Conservation (phyloP, 164 flowering plant genomes). For the Vitis labrusca region DNA sequence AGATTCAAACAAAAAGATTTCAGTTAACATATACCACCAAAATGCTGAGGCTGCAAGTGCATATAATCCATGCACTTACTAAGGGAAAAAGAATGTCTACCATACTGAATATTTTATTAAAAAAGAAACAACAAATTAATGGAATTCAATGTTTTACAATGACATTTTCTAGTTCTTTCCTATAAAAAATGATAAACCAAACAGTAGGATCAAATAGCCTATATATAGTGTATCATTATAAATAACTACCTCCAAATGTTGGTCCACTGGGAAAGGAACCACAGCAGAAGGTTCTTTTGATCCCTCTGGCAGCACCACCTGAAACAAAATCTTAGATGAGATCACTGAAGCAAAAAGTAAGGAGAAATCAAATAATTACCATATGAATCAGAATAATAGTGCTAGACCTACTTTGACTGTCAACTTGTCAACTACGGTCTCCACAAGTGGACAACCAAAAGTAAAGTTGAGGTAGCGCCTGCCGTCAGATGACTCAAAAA, state of each 20-base stretch:
- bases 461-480: conserved; percentile 86
- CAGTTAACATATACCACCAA: background rate
- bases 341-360: background rate
- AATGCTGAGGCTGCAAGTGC: background rate
- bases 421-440: conserved; percentile 82
- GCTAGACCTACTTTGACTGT: conserved; percentile 62
- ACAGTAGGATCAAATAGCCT: background rate
- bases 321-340: conserved; percentile 17
- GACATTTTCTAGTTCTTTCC: background rate
- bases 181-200: background rate
- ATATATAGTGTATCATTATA: background rate
- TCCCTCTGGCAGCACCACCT: conserved; percentile 98
- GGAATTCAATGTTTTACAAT: background rate
- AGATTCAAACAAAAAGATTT: conserved; percentile 3
- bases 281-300: conserved; percentile 70
- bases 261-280: conserved; percentile 73
- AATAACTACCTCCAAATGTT: conserved; percentile 63
- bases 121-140: background rate
- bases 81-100: background rate
- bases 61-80: background rate
- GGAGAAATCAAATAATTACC: background rate
- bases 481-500: conserved; percentile 83
- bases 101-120: background rate
- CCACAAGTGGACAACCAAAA: conserved; percentile 86
- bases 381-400: background rate